phyloP scores from a whole-genome alignment of 148 eudicot species.

The Arctostaphylos glauca region DNA sequence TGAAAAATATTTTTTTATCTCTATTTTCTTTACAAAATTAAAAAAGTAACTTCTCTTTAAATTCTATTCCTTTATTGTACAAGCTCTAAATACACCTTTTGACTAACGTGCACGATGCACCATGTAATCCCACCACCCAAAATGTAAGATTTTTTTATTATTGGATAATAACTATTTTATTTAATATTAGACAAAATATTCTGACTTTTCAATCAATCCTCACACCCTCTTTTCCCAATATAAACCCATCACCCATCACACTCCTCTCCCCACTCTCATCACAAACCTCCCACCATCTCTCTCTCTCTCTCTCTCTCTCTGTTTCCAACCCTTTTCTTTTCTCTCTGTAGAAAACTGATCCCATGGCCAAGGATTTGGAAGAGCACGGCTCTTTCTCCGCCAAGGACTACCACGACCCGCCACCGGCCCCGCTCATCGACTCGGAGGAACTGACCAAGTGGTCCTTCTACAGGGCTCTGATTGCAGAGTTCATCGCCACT shows the following conservation, averaged over 20 bases:
- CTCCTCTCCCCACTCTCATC: not conserved
- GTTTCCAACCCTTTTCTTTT: not conserved
- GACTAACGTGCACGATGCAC: too few relatives aligned
- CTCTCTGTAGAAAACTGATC: not conserved
- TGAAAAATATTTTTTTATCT: too few relatives aligned
- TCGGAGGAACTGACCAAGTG: constrained; percentile 12
- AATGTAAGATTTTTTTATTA: too few relatives aligned
- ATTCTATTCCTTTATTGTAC: too few relatives aligned
- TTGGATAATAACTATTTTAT: too few relatives aligned
- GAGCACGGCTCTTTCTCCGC: constrained; percentile 35
- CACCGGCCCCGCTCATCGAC: constrained; percentile 35
- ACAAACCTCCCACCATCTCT: not conserved
- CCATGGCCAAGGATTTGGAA: constrained; percentile 26
- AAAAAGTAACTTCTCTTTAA: too few relatives aligned
- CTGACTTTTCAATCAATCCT: too few relatives aligned
- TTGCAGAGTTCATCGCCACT: constrained; percentile 34
- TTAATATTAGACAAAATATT: too few relatives aligned
- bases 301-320: not conserved
- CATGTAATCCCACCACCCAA: too few relatives aligned
- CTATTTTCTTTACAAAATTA: too few relatives aligned
- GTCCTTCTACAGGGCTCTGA: constrained; percentile 30
- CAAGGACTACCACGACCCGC: constrained; percentile 30
- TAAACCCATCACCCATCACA: not conserved
- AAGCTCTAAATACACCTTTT: too few relatives aligned
- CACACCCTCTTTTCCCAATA: not conserved